Evolutionary conservation across 169 alveolate genomes (phyloP), one percentile per base, ranked within the genome.

Genomic region (Eimeria tenella): DNA sequence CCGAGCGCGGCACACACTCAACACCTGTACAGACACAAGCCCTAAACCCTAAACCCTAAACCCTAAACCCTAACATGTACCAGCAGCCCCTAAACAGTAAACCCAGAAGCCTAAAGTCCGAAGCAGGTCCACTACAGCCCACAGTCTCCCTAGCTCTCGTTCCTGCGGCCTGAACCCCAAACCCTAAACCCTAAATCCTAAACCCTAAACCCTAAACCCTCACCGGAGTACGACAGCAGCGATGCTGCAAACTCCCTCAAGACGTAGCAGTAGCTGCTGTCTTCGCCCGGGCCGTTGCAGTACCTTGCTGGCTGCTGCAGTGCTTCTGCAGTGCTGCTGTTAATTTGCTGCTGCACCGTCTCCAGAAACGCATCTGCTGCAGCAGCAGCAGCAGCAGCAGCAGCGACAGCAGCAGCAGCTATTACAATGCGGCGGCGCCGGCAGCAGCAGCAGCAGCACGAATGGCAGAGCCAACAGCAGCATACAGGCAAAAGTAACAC

Each of bases 221-320:
- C 13, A 73, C 83, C 83, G 17, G 60, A 23, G 83, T 11, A 7
- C 21, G 60, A 5, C 55, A 23, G 52, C 17, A 81, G 17, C n/a
- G 90, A 49, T 23, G 90, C 90, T 9, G 89, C 89, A 9, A 9
- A 81, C 49, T 81, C 89, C 31, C 21, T 53, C 5, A 81, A 53
- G 23, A 56, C 56, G 11, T 23, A 42, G 23, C 89, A 81, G 89
- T 23, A 81, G 17, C 23, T 56, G 21, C 74, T 81, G 5, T 56
- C 89, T 21, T 53, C 74, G 19, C 56, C 73, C 21, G 13, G 74
- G 21, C 21, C 88, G 5, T 71, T 73, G n/a, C 89, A 81, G 53
- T 81, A 81, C 13, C 65, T 5, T 9, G 89, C 89, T 4, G 89
- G 89, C 0, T 21, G 0, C 23, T 53, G 7, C 19, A 81, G 4